These are phyloP conservation scores for Neoboletus subvelutipes DNA, from an alignment of 768 basidiomycete species.

Conservation along the genomic window DNA sequence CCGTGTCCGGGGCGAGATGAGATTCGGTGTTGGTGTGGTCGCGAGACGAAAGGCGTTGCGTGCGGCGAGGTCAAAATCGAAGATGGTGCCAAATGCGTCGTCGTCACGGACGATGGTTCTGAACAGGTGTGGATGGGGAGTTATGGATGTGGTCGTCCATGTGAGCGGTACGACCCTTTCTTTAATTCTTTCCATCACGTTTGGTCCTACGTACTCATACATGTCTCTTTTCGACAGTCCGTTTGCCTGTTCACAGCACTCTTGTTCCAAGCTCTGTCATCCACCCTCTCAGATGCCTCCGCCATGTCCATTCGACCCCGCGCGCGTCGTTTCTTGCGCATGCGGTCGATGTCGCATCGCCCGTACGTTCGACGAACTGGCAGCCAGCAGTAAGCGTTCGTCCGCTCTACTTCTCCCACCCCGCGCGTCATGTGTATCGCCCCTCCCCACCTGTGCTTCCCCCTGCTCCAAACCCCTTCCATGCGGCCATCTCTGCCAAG, in stretches of 20 bases:
- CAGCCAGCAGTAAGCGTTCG: background rate
- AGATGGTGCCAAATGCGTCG: conserved; percentile 34
- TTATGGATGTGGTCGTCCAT: conserved; percentile 57
- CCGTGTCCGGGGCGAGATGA: conserved; percentile 56
- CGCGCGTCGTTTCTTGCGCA: conserved; percentile 68
- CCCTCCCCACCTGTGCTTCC: conserved; percentile 77
- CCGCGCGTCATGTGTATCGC: conserved; percentile 61
- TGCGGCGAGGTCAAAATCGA: conserved; percentile 66
- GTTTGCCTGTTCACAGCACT: conserved; percentile 78
- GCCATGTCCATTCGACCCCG: conserved; percentile 73
- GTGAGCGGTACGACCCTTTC: conserved; percentile 48
- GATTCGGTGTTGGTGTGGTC: conserved; percentile 81
- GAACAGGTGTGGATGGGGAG: conserved; percentile 63
- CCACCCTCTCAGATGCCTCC: conserved; percentile 58
- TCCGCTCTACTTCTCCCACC: conserved; percentile 31
- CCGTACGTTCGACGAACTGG: conserved; percentile 38
- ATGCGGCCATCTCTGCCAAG: conserved; percentile 76
- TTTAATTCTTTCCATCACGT: background rate
- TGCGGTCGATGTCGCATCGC: conserved; percentile 59
- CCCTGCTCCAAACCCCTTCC: conserved; percentile 63
- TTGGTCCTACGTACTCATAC: background rate
- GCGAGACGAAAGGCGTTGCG: conserved; percentile 49
- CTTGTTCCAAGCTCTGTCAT: conserved; percentile 76
- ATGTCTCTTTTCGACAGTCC: conserved; percentile 33
- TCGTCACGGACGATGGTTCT: conserved; percentile 29